Conservation (phyloP, 176 grass and related monocot species). For the Phoenix dactylifera region DNA sequence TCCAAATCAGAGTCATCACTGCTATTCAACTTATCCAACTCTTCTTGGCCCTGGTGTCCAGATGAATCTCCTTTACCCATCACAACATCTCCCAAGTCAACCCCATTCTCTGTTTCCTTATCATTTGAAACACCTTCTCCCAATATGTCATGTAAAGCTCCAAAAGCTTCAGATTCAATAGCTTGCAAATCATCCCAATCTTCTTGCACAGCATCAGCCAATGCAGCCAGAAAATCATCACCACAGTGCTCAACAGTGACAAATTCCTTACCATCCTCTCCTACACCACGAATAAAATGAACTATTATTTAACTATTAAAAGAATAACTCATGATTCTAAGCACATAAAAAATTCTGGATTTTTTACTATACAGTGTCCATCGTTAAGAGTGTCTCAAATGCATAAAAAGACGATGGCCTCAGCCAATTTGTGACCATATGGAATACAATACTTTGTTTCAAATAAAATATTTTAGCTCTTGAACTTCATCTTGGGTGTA, state of each 20-base stretch:
- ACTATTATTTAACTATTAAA: no score
- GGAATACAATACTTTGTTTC: no score
- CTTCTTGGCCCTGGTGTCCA: not conserved
- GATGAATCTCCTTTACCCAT: conserved; percentile 9
- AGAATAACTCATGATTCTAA: no score
- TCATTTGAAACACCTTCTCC: conserved; percentile 20
- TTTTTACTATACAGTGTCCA: no score
- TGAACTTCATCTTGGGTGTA: no score
- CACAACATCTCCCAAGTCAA: not conserved
- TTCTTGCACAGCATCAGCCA: conserved; percentile 54
- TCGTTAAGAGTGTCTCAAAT: no score
- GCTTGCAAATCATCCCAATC: conserved; percentile 79
- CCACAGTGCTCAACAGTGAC: conserved; percentile 71
- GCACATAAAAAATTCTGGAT: no score
- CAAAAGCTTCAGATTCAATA: conserved; percentile 78
- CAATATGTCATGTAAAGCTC: conserved; percentile 61
- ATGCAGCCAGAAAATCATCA: conserved; percentile 50
- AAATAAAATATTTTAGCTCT: no score
- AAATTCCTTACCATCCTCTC: conserved; percentile 45
- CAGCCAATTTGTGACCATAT: no score
- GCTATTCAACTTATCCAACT: not conserved
- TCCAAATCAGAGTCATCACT: conserved; percentile 49
- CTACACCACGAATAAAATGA: conserved; percentile 22
- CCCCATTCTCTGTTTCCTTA: conserved; percentile 19
- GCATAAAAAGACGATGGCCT: no score